A percentile compares a stretch with the other conserved stretches of the same genome.
Conservation (phyloP, 1,139 yeast genomes). For the Blastobotrys illinoisensis region DNA sequence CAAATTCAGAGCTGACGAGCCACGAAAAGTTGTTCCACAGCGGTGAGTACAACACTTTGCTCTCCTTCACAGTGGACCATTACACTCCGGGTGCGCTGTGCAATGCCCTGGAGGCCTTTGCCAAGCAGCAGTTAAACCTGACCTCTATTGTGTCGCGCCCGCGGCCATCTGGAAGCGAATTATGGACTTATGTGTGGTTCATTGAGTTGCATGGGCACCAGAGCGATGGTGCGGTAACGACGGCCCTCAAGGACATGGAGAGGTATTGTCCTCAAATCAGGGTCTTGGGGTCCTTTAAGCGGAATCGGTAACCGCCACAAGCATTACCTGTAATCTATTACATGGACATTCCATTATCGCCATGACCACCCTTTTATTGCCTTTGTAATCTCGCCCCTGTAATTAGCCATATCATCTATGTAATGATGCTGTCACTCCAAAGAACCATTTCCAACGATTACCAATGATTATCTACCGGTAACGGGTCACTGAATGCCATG, state of each 20-base stretch:
- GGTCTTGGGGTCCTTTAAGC: slow-evolving; percentile 20
- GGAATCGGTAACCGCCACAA: slow-evolving; percentile 6
- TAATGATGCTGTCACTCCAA: no score
- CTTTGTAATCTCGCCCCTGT: no score
- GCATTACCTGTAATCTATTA: no score
- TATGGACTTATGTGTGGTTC: slow-evolving; percentile 85
- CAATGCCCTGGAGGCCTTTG: slow-evolving; percentile 56
- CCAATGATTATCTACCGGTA: no score
- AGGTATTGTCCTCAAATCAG: slow-evolving; percentile 16
- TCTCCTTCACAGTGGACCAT: slow-evolving; percentile 62
- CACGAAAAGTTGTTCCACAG: slow-evolving; percentile 13
- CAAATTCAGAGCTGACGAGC: slow-evolving; percentile 21
- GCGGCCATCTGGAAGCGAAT: slow-evolving; percentile 50
- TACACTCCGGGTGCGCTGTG: slow-evolving; percentile 74
- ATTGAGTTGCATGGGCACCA: slow-evolving; percentile 50
- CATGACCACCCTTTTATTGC: no score
- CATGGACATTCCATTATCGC: no score
- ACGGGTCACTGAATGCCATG: no score
- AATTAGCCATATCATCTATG: no score
- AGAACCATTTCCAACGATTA: no score
- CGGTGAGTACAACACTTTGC: slow-evolving; percentile 42
- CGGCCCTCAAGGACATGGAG: slow-evolving; percentile 18
- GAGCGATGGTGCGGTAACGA: slow-evolving; percentile 13
- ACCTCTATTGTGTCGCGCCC: slow-evolving; percentile 69
- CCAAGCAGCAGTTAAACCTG: slow-evolving; percentile 54